phyloP scores from a whole-genome alignment of 768 basidiomycete species.

The Tylopilus subfusipes region DNA sequence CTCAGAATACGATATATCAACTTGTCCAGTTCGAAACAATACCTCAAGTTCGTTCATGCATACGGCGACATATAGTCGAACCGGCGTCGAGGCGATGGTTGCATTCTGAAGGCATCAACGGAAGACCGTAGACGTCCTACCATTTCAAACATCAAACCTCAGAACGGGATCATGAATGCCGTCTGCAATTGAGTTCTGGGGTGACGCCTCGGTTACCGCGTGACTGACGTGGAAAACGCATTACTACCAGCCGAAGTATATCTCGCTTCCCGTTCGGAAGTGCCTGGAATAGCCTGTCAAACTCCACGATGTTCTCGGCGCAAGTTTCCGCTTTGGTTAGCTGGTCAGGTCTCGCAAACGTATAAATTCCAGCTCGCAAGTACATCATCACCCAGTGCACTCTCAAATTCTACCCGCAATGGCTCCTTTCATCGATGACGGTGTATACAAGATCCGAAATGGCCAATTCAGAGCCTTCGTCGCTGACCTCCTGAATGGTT shows the following conservation, averaged over 20 bases:
- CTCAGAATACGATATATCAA: too few species aligned
- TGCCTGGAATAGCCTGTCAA: neutral
- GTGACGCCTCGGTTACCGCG: too few species aligned
- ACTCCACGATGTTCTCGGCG: neutral
- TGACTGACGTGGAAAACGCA: too few species aligned
- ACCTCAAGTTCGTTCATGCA: neutral
- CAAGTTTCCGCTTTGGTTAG: neutral
- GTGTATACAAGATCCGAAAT: neutral
- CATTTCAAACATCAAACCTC: neutral
- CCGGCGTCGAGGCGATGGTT: too few species aligned
- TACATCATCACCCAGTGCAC: neutral
- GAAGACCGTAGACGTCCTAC: neutral
- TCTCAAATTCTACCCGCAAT: neutral
- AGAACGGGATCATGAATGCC: too few species aligned
- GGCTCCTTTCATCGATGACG: neutral
- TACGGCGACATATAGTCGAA: too few species aligned
- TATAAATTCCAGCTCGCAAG: neutral
- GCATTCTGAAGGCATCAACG: too few species aligned
- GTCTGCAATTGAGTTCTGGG: too few species aligned
- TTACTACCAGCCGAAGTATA: neutral
- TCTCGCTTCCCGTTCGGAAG: neutral
- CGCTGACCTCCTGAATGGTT: neutral
- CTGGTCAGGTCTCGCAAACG: neutral
- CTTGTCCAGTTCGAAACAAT: too few species aligned
- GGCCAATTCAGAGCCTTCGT: neutral